These are phyloP conservation scores for Pseudocercospora macadamiae DNA, from an alignment of 2,329 filamentous ascomycete genomes.

Conservation along the genomic window DNA sequence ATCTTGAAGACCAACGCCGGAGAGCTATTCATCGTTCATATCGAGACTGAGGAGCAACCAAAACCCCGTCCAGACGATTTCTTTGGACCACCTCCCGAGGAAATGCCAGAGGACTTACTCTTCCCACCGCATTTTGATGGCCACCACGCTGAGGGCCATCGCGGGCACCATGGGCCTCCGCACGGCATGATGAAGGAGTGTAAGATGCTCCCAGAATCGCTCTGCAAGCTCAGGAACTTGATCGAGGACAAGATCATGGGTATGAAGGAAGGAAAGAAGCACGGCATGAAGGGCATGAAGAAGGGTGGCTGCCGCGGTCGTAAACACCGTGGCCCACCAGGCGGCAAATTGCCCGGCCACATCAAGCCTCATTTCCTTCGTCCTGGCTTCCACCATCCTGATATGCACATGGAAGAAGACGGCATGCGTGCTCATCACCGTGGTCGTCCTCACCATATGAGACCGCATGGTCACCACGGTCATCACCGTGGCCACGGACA, in stretches of 20 bases:
- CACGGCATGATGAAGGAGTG: conserved; percentile 41
- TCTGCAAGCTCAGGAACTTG: conserved; percentile 61
- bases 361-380: conserved; percentile 36
- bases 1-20: conserved; percentile 62
- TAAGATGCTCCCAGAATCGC: conserved; percentile 44
- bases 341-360: conserved; percentile 30
- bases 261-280: conserved; percentile 37
- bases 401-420: conserved; percentile 26
- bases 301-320: conserved; percentile 35
- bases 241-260: conserved; percentile 52
- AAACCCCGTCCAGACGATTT: conserved; percentile 18
- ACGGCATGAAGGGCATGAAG: conserved; percentile 8
- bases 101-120: conserved; percentile 16
- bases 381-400: conserved; percentile 16
- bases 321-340: conserved; percentile 27
- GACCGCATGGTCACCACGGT: conserved; percentile 33
- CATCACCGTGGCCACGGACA: conserved; percentile 41
- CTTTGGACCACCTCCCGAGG: conserved; percentile 31
- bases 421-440: conserved; percentile 24
- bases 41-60: conserved; percentile 9
- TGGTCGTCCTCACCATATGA: conserved; percentile 32
- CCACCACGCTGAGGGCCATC: conserved; percentile 11
- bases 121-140: conserved; percentile 14
- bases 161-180: conserved; percentile 7
- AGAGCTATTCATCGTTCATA: conserved; percentile 58